phyloP scores from a whole-genome alignment of 176 grass and related monocot genomes.

The Raddia guianensis region DNA sequence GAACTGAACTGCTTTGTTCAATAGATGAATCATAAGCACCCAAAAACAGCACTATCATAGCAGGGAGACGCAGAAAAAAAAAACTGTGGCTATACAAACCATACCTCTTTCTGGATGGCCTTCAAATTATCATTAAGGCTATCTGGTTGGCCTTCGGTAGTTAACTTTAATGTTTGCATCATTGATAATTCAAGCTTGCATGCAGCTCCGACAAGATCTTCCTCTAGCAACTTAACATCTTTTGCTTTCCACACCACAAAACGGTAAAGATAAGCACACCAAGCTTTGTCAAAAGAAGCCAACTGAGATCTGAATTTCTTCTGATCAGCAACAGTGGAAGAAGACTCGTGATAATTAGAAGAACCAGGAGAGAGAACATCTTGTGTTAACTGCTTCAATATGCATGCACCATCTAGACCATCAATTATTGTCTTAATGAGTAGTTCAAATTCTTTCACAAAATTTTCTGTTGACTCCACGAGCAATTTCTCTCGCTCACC shows the following conservation, averaged over 20 bases:
- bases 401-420: constrained; percentile 54
- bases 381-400: constrained; percentile 23
- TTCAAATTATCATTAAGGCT: constrained; percentile 65
- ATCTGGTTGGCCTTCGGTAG: constrained; percentile 44
- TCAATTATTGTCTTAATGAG: constrained; percentile 71
- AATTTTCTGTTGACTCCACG: constrained; percentile 58
- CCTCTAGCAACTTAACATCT: constrained; percentile 82
- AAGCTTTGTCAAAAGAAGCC: constrained; percentile 75
- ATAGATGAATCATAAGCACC: constrained; percentile 22
- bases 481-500: constrained; percentile 65
- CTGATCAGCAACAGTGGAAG: constrained; percentile 24
- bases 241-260: constrained; percentile 91
- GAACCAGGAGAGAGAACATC: constrained; percentile 43
- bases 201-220: constrained; percentile 79
- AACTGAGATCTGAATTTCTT: constrained; percentile 78
- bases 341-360: constrained; percentile 45
- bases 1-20: background rate
- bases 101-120: constrained; percentile 73
- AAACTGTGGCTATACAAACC: constrained; percentile 8
- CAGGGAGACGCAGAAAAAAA: background rate
- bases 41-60: background rate
- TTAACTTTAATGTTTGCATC: constrained; percentile 86
- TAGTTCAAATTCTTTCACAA: constrained; percentile 74
- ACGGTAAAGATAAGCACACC: constrained; percentile 79
- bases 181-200: constrained; percentile 92